Base-by-base conservation (phyloP, 345 rosid genomes). In the Eucalyptus camaldulensis region DNA sequence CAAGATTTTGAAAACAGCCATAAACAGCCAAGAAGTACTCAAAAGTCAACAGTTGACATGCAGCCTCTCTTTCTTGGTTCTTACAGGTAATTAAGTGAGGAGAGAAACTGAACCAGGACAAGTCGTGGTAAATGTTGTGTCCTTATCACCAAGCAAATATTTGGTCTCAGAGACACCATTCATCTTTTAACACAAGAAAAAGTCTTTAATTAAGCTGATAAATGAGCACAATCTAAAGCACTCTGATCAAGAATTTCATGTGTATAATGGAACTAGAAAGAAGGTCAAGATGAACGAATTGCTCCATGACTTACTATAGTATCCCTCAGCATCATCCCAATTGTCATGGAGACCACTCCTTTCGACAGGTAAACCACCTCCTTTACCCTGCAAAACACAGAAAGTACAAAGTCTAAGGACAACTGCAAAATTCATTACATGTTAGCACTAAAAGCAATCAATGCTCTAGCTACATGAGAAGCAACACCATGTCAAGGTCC, bases 241-340 rank as follows among this genome's bases (percentile, higher is more conserved):
- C 29, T 31, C 16, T 31, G 25, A 22, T 33, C 49, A 86, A 86
- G 47, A 86, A 5, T 50, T 86, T 15, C 49, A 54, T 40, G 33
- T 24, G 27, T 31, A 47, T 21, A 86, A 86, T 69, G 50, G 43
- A 49, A 25, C 62, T 49, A 45, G n/a, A 43, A 89, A 67, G 21
- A 53, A 49, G 86, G 19, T 80, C 44, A 58, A 86, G 69, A 60
- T 40, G 62, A 43, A 31, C 24, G 31, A 60, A 51, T 62, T 83
- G 65, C 69, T 87, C 40, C 65, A 53, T 45, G 87, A 93, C 99
- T 92, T 94, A 98, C 99, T 95, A 89, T 98, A 98, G 91, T 98
- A 98, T 69, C 99, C 99, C 88, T 94, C 99, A 29, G 99, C 95
- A 90, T 98, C 99, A 95, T 98, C 99, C 99, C 99, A 98, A 88